Conservation (phyloP, 805 yeast species). For the Scheffersomyces lignosus region DNA sequence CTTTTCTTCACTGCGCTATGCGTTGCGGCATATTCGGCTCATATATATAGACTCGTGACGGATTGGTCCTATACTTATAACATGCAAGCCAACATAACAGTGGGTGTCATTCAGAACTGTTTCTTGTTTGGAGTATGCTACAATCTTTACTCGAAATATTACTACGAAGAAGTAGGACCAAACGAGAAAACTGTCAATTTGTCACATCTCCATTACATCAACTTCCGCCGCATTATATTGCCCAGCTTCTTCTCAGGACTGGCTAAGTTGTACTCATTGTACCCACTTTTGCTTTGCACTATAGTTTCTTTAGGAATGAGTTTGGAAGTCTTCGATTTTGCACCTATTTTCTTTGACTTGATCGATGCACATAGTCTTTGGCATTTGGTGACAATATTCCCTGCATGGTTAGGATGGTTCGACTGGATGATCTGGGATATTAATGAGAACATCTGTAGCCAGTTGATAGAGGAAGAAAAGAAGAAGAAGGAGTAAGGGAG, state of each 20-base stretch:
- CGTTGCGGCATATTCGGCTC: conserved; percentile 54
- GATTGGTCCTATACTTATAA: conserved; percentile 93
- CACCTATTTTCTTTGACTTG: conserved; percentile 59
- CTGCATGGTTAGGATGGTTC: conserved; percentile 41
- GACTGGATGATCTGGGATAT: conserved; percentile 48
- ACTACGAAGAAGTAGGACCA: conserved; percentile 17
- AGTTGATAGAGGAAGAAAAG: conserved; percentile 12
- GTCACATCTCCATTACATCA: conserved; percentile 30
- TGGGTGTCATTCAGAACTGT: conserved; percentile 74
- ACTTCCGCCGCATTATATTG: conserved; percentile 20
- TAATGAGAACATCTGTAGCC: conserved; percentile 26
- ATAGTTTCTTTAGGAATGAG: conserved; percentile 73
- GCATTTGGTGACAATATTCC: conserved; percentile 80
- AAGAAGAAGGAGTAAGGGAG: conserved; percentile 7
- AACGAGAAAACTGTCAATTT: conserved; percentile 10
- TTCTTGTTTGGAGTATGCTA: conserved; percentile 29
- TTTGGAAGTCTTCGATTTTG: conserved; percentile 88
- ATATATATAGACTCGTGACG: conserved; percentile 60
- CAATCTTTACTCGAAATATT: conserved; percentile 31
- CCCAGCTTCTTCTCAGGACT: conserved; percentile 33
- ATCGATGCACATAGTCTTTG: conserved; percentile 92
- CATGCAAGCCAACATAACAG: conserved; percentile 82
- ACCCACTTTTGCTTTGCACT: conserved; percentile 35
- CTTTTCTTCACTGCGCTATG: conserved; percentile 42
- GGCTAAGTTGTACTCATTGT: conserved; percentile 39